Percentiles rank a stretch among this genome's conserved stretches.
Conservation (phyloP, 352 stramenopile genomes). For the Globisporangium radiosum region DNA sequence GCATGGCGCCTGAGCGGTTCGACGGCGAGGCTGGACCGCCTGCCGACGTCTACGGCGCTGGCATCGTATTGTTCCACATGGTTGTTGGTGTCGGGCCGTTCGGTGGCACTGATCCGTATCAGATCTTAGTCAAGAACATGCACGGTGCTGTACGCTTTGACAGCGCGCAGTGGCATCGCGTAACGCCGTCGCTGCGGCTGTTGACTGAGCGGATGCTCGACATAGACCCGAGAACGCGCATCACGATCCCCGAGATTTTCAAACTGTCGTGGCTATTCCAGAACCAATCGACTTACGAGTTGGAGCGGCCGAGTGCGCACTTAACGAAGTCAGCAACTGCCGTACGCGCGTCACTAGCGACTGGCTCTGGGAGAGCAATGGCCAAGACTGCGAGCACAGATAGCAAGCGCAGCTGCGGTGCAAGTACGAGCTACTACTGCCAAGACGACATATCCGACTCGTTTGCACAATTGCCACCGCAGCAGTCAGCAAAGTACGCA, state of each 20-base stretch:
- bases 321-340: background rate
- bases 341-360: background rate
- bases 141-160: conserved; percentile 37
- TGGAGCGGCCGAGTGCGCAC: background rate
- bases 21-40: conserved; percentile 36
- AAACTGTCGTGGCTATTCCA: conserved; percentile 46
- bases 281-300: conserved; percentile 11
- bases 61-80: conserved; percentile 62
- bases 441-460: conserved; percentile 5
- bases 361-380: too few species aligned
- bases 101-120: conserved; percentile 27
- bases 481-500: conserved; percentile 8
- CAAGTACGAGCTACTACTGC: conserved; percentile 2
- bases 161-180: conserved; percentile 25
- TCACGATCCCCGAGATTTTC: conserved; percentile 49
- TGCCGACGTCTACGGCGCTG: conserved; percentile 56
- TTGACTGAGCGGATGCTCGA: conserved; percentile 46
- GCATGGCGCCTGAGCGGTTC: conserved; percentile 63
- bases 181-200: conserved; percentile 25
- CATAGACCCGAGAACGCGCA: conserved; percentile 35
- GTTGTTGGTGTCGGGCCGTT: conserved; percentile 46
- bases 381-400: background rate
- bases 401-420: background rate
- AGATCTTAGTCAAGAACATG: conserved; percentile 65
- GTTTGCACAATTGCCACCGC: background rate